Evolutionary conservation across 768 basidiomycete genomes (phyloP).

Genomic region (Exidia glandulosa): DNA sequence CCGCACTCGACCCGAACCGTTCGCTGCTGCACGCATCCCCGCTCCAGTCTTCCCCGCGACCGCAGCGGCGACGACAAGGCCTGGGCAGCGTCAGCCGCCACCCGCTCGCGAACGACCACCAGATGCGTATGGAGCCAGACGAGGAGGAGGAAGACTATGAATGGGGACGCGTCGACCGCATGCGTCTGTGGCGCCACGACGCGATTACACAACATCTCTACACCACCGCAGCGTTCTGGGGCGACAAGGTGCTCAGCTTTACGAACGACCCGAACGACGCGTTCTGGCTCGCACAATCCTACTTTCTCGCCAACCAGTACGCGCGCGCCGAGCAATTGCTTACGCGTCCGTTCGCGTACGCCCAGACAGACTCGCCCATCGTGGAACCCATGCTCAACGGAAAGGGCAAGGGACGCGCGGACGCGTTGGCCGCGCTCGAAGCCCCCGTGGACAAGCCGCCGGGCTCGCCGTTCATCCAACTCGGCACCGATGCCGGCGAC

Average conservation of each 20-base stretch:
- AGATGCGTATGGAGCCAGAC: constrained; percentile 52
- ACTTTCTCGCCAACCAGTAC: constrained; percentile 93
- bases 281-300: constrained; percentile 97
- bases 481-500: constrained; percentile 54
- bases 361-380: constrained; percentile 32
- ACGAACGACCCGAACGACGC: constrained; percentile 96
- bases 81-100: constrained; percentile 23
- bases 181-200: constrained; percentile 96
- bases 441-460: not conserved
- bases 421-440: not conserved
- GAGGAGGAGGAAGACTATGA: constrained; percentile 34
- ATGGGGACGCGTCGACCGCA: constrained; percentile 87
- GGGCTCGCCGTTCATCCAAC: constrained; percentile 10
- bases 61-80: constrained; percentile 21
- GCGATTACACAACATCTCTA: constrained; percentile 98
- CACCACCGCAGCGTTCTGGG: constrained; percentile 96
- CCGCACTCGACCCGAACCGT: constrained; percentile 76
- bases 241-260: constrained; percentile 92
- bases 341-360: constrained; percentile 74
- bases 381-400: constrained; percentile 13
- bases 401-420: not conserved
- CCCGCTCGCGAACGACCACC: constrained; percentile 57
- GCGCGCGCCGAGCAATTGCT: constrained; percentile 87
- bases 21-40: too few relatives aligned
- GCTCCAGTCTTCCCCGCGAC: constrained; percentile 58